Evolutionary conservation across 2,329 filamentous ascomycete genomes (phyloP).

Genomic region (Cladophialophora exuberans): DNA sequence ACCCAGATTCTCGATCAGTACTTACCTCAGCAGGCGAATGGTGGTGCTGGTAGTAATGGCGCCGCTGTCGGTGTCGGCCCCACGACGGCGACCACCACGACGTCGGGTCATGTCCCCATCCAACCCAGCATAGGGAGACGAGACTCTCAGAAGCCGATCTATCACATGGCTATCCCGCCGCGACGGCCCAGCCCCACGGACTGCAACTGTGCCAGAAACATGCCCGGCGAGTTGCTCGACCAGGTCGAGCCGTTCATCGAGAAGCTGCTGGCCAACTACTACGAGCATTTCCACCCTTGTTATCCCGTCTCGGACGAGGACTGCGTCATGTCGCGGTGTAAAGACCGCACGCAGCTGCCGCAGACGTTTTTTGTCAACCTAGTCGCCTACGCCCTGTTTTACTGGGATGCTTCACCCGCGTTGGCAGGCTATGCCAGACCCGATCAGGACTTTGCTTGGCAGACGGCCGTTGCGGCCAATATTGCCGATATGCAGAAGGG

Average conservation of each 20-base stretch:
- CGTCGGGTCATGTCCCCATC: conserved; percentile 30
- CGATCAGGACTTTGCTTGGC: conserved; percentile 65
- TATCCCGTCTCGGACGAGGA: conserved; percentile 63
- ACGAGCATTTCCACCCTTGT: conserved; percentile 61
- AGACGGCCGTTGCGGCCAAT: conserved; percentile 62
- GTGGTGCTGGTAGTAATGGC: no score
- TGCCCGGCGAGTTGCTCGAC: conserved; percentile 59
- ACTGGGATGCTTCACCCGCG: conserved; percentile 57
- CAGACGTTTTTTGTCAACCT: conserved; percentile 61
- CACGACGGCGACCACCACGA: conserved; percentile 34
- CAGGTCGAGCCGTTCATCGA: conserved; percentile 59
- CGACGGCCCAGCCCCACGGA: conserved; percentile 42
- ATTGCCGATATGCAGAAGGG: conserved; percentile 61
- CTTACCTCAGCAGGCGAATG: conserved; percentile 54
- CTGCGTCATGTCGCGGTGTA: conserved; percentile 56
- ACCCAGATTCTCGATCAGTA: conserved; percentile 65
- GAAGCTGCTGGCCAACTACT: conserved; percentile 58
- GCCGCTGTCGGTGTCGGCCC: no score
- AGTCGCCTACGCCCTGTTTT: conserved; percentile 61
- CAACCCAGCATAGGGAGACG: conserved; percentile 39
- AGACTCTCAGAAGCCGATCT: conserved; percentile 43
- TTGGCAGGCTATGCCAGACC: conserved; percentile 54
- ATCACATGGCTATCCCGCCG: conserved; percentile 42
- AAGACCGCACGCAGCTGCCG: conserved; percentile 53
- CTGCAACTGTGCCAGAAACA: conserved; percentile 52